These are phyloP conservation scores for Ascoidea tarda DNA, from an alignment of 805 yeast species.

Conservation along the genomic window DNA sequence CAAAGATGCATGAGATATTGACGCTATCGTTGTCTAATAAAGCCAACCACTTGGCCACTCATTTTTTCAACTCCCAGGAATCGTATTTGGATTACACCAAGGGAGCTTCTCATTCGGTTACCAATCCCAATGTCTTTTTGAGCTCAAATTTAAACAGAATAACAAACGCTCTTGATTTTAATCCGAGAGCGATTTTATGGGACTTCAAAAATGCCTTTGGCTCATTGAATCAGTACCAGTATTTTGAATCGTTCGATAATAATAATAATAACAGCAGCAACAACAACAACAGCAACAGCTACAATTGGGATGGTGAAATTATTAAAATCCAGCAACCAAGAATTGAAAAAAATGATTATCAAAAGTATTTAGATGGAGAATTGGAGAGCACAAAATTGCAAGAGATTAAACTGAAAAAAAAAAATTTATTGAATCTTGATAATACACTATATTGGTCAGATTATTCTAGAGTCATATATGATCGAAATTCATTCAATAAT, in stretches of 20 bases:
- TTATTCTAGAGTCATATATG: slow-evolving; percentile 51
- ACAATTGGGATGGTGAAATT: slow-evolving; percentile 3
- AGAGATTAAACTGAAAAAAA: slow-evolving; percentile 4
- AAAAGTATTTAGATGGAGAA: slow-evolving; percentile 37
- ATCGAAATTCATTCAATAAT: slow-evolving; percentile 42
- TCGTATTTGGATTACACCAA: slow-evolving; percentile 38
- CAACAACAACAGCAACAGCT: slow-evolving; percentile 3
- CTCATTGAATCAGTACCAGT: slow-evolving; percentile 40
- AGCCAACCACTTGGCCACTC: slow-evolving; percentile 67
- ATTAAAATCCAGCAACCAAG: slow-evolving; percentile 20
- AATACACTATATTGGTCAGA: slow-evolving; percentile 69
- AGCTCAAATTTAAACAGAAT: slow-evolving; percentile 23
- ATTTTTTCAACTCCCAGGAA: slow-evolving; percentile 73
- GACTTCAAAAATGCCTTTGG: slow-evolving; percentile 74
- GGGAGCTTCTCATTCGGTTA: slow-evolving; percentile 14
- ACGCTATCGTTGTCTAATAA: slow-evolving; percentile 58
- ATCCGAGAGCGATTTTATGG: slow-evolving; percentile 78
- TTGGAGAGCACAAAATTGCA: slow-evolving; percentile 14
- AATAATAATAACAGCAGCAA: slow-evolving; percentile 14
- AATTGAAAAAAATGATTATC: slow-evolving; percentile 43
- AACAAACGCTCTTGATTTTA: slow-evolving; percentile 38
- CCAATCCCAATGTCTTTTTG: slow-evolving; percentile 29
- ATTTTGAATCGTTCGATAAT: slow-evolving; percentile 16
- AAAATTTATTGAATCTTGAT: slow-evolving; percentile 21
- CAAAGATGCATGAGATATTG: slow-evolving; percentile 56